Conservation (phyloP, 805 yeast species). For the Ogataea saltuana region DNA sequence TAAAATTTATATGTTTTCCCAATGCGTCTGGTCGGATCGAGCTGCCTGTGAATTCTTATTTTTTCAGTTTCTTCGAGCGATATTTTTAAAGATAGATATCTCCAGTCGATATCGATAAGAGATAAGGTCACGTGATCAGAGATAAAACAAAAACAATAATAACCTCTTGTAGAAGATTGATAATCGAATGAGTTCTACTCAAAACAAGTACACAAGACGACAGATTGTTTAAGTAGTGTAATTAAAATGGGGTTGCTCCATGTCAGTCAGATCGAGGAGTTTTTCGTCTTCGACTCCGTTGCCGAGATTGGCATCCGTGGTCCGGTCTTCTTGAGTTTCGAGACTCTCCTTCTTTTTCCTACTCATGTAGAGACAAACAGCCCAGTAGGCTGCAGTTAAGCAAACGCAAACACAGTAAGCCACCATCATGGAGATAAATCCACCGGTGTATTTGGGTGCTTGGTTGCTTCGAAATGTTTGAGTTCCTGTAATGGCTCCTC, state of each 20-base stretch:
- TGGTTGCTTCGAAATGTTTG: conserved; percentile 51
- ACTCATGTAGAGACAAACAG: conserved; percentile 7
- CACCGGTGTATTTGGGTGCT: conserved; percentile 46
- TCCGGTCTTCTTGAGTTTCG: neutral
- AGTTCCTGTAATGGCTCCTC: conserved; percentile 53
- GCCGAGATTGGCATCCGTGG: conserved; percentile 1
- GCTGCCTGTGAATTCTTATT: neutral
- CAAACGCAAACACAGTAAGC: conserved; percentile 12
- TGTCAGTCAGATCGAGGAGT: conserved; percentile 13
- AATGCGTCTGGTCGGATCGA: conserved; percentile 1
- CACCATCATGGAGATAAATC: conserved; percentile 14
- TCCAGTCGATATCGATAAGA: too few relatives aligned
- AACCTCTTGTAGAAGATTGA: too few relatives aligned
- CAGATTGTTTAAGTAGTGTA: conserved; percentile 12
- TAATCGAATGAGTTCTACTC: too few relatives aligned
- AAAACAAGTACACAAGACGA: too few relatives aligned
- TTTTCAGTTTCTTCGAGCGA: neutral
- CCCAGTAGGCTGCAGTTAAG: conserved; percentile 12
- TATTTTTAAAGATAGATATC: too few relatives aligned
- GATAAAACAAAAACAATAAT: too few relatives aligned
- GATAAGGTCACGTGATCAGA: too few relatives aligned
- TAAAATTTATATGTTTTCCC: neutral
- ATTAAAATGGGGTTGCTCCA: conserved; percentile 10
- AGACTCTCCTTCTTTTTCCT: conserved; percentile 2
- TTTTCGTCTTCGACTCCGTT: conserved; percentile 9